Evolutionary conservation across 768 basidiomycete genomes (phyloP).

Genomic region (Amanita exitialis): DNA sequence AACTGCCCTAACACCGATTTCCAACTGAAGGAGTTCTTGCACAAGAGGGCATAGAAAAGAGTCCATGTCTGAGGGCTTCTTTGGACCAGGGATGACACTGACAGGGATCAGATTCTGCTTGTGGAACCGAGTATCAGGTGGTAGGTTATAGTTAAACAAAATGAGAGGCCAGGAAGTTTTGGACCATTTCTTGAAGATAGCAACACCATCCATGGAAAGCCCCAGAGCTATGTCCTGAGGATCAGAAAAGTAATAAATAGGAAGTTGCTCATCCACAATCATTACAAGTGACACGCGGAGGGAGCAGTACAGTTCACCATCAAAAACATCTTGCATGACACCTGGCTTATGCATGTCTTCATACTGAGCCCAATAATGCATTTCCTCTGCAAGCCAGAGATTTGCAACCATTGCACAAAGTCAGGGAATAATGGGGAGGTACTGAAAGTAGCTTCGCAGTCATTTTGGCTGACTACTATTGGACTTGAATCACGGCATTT

Average conservation of each 20-base stretch:
- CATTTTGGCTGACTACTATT: slow-evolving; percentile 7
- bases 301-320: not conserved
- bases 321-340: not conserved
- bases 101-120: slow-evolving; percentile 24
- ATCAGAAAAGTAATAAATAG: slow-evolving; percentile 25
- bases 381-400: slow-evolving; percentile 13
- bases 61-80: slow-evolving; percentile 28
- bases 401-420: slow-evolving; percentile 15
- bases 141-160: slow-evolving; percentile 25
- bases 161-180: slow-evolving; percentile 32
- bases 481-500: not conserved
- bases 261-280: slow-evolving; percentile 11
- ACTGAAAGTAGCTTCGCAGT: slow-evolving; percentile 17
- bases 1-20: slow-evolving; percentile 25
- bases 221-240: slow-evolving; percentile 31
- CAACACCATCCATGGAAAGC: slow-evolving; percentile 32
- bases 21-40: slow-evolving; percentile 25
- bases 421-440: slow-evolving; percentile 22
- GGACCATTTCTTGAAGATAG: slow-evolving; percentile 21
- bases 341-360: not conserved
- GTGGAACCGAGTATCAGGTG: slow-evolving; percentile 22
- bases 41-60: slow-evolving; percentile 33
- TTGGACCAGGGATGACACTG: slow-evolving; percentile 36
- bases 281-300: not conserved
- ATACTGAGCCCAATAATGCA: not conserved